These are phyloP conservation scores for Xenosphaeropsis pyriputrescens DNA, from an alignment of 2,329 filamentous ascomycete genomes.

Conservation along the genomic window DNA sequence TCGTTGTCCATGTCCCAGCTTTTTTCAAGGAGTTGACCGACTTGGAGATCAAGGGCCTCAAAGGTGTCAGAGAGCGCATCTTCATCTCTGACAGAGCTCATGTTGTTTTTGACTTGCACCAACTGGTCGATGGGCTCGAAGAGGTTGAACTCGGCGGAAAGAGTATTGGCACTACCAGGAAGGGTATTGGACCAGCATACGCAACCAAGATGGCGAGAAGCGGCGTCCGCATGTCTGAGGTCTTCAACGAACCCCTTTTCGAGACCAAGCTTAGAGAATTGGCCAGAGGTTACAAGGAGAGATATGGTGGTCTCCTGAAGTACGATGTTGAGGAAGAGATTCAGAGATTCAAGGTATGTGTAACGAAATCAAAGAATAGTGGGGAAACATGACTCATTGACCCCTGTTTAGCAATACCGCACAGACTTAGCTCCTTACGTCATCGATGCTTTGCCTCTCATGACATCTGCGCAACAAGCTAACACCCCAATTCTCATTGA, in stretches of 20 bases:
- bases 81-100: constrained; percentile 37
- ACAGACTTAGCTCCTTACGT: constrained; percentile 41
- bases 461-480: constrained; percentile 42
- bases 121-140: constrained; percentile 54
- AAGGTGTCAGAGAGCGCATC: constrained; percentile 38
- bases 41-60: constrained; percentile 43
- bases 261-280: constrained; percentile 50
- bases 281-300: constrained; percentile 47
- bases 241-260: constrained; percentile 53
- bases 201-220: constrained; percentile 47
- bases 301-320: constrained; percentile 50
- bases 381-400: too few species aligned
- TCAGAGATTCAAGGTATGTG: constrained; percentile 32
- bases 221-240: constrained; percentile 50
- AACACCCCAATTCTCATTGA: constrained; percentile 51
- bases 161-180: constrained; percentile 27
- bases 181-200: constrained; percentile 39
- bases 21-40: constrained; percentile 52
- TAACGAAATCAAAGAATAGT: too few species aligned
- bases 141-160: constrained; percentile 32
- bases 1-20: constrained; percentile 49
- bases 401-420: constrained; percentile 29
- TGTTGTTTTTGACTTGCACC: constrained; percentile 50
- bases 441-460: constrained; percentile 48
- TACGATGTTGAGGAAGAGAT: constrained; percentile 60